phyloP scores from a whole-genome alignment of 176 grass and related monocot genomes.

The Saccharum officinarum region DNA sequence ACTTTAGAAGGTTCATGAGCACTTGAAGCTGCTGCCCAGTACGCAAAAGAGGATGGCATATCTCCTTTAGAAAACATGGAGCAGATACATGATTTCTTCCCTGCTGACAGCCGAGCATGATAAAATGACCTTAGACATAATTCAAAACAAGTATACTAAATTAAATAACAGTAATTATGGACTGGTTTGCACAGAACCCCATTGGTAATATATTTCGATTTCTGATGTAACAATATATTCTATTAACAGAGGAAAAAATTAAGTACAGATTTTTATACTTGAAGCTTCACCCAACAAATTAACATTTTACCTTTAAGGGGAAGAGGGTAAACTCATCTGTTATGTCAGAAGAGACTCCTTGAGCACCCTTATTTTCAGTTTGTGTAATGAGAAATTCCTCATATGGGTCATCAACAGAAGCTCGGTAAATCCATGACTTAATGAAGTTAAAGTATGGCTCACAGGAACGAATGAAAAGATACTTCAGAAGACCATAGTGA shows the following conservation, averaged over 20 bases:
- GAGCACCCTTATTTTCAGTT: conserved; percentile 37
- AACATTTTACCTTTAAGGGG: conserved; percentile 65
- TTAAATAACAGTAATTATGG: conserved; percentile 18
- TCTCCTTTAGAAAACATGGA: conserved; percentile 89
- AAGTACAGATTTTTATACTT: conserved; percentile 9
- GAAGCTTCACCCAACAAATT: conserved; percentile 33
- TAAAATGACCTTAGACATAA: conserved; percentile 11
- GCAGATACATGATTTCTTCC: conserved; percentile 65
- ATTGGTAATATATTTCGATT: not conserved
- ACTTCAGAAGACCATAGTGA: conserved; percentile 81
- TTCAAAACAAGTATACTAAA: conserved; percentile 16
- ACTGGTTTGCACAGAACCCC: not conserved
- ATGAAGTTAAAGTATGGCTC: conserved; percentile 91
- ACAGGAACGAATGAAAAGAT: conserved; percentile 81
- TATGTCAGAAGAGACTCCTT: conserved; percentile 32
- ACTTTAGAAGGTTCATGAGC: conserved; percentile 90
- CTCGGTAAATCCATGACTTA: conserved; percentile 94
- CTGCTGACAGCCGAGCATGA: conserved; percentile 49
- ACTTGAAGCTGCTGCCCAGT: conserved; percentile 95
- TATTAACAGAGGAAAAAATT: not conserved
- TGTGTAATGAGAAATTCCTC: conserved; percentile 74
- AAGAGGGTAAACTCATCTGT: conserved; percentile 41
- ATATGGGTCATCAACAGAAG: conserved; percentile 76
- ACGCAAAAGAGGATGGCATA: conserved; percentile 67
- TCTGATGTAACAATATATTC: conserved; percentile 20